phyloP scores from a whole-genome alignment of 768 basidiomycete genomes.

The Leccinum sublutescens region DNA sequence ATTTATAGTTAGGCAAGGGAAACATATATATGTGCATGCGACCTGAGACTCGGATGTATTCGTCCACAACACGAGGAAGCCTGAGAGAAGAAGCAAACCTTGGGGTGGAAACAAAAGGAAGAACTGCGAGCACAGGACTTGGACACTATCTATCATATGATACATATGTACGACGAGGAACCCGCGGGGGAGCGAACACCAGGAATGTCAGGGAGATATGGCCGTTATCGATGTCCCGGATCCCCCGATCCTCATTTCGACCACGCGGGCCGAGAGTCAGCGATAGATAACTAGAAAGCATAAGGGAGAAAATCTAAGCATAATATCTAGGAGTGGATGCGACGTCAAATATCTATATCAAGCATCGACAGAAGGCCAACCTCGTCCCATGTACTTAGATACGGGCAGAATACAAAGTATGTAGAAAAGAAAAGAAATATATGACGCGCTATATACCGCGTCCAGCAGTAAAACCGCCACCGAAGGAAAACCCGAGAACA shows the following conservation, averaged over 20 bases:
- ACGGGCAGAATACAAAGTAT: background rate
- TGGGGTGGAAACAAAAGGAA: background rate
- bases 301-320: background rate
- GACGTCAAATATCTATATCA: background rate
- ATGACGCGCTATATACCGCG: background rate
- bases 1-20: background rate
- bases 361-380: background rate
- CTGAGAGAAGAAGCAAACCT: background rate
- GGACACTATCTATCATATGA: background rate
- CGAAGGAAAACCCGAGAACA: background rate
- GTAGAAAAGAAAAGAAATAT: background rate
- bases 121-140: background rate
- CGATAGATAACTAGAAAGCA: background rate
- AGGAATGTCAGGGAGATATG: background rate
- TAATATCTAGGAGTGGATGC: background rate
- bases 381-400: background rate
- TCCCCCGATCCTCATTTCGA: background rate
- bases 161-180: background rate
- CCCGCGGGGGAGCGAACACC: background rate
- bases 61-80: background rate
- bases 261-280: background rate
- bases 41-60: background rate
- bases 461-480: background rate
- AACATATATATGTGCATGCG: background rate
- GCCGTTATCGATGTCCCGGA: background rate